Conservation (phyloP, 2,329 filamentous ascomycete genomes). For the Pseudogymnoascus sp. region DNA sequence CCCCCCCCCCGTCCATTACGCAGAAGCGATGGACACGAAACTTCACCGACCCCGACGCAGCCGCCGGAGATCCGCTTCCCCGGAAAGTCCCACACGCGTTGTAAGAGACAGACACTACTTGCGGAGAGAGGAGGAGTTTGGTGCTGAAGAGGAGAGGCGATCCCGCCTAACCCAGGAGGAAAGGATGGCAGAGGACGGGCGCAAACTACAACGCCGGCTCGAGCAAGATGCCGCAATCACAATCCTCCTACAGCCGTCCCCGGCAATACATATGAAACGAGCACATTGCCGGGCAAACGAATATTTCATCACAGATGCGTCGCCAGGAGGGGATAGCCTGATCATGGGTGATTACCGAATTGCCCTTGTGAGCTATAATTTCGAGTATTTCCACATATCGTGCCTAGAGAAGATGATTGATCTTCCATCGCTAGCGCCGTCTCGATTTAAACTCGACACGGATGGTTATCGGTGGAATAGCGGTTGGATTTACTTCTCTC, state of each 20-base stretch:
- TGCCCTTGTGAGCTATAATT: not conserved
- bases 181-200: not conserved
- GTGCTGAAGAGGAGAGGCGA: not conserved
- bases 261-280: not conserved
- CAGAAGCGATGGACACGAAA: not conserved
- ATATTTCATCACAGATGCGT: not conserved
- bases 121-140: not conserved
- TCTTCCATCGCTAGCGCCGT: not conserved
- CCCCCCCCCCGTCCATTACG: too few relatives aligned
- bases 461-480: not conserved
- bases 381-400: not conserved
- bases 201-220: not conserved
- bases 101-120: conserved; percentile 1
- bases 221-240: not conserved
- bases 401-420: not conserved
- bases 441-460: not conserved
- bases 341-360: not conserved
- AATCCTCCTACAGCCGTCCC: not conserved
- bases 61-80: not conserved
- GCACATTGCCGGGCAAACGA: not conserved
- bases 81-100: not conserved
- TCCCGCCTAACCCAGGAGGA: not conserved
- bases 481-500: too few relatives aligned
- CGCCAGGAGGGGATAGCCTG: not conserved
- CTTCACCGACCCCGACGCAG: not conserved